phyloP scores from a whole-genome alignment of 371 early-diverging fungal genomes.

The Nematocida ironsii region DNA sequence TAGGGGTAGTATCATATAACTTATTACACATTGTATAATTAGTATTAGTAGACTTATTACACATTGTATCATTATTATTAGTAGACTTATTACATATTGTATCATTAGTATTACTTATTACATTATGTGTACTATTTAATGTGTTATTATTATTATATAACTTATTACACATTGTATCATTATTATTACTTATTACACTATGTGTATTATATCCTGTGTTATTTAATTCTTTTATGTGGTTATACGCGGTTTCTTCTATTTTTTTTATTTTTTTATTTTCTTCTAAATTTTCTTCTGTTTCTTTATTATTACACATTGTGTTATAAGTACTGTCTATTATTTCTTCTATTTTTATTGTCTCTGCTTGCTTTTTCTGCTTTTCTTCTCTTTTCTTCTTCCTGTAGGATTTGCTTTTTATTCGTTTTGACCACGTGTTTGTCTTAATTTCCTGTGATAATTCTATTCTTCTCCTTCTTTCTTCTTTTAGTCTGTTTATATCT shows the following conservation, averaged over 20 bases:
- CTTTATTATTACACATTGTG: neutral
- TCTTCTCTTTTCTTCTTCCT: constrained; percentile 59
- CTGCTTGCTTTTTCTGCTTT: constrained; percentile 27
- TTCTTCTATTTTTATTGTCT: constrained; percentile 3
- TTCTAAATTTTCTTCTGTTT: constrained; percentile 11
- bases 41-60: too few species aligned
- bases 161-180: too few species aligned
- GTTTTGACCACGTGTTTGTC: constrained; percentile 66
- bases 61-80: too few species aligned
- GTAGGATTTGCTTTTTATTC: constrained; percentile 68
- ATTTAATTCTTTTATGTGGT: neutral
- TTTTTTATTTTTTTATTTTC: neutral
- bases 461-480: constrained; percentile 52
- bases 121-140: too few species aligned
- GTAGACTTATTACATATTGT: too few species aligned
- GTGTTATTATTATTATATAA: too few species aligned
- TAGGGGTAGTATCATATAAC: too few species aligned
- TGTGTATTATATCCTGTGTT: neutral
- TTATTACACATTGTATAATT: neutral
- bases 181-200: too few species aligned
- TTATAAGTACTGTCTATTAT: neutral
- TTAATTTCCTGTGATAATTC: constrained; percentile 52
- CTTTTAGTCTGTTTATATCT: constrained; percentile 32
- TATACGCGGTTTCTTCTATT: constrained; percentile 21
- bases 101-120: too few species aligned